Conservation (phyloP, 2,329 filamentous ascomycete genomes). For the Colletotrichum siamense region DNA sequence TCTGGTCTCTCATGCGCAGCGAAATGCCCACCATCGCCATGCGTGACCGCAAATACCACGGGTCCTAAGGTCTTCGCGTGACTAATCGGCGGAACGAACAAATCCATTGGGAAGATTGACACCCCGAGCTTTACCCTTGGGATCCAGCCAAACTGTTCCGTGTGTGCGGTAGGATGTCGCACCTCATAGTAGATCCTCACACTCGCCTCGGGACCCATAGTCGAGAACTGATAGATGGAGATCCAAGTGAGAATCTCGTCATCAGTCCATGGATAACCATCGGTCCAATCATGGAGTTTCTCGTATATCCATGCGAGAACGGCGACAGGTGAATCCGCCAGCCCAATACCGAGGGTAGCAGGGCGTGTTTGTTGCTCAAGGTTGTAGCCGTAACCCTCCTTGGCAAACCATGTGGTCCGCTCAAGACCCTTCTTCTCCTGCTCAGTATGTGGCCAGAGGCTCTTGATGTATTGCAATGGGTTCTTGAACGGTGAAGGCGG, state of each 20-base stretch:
- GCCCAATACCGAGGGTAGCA: slow-evolving; percentile 72
- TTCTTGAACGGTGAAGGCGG: slow-evolving; percentile 55
- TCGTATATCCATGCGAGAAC: slow-evolving; percentile 82
- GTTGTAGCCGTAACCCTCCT: slow-evolving; percentile 65
- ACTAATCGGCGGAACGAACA: slow-evolving; percentile 56
- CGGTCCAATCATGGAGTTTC: slow-evolving; percentile 80
- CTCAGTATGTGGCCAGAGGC: slow-evolving; percentile 58
- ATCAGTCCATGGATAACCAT: slow-evolving; percentile 74
- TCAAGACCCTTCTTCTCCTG: slow-evolving; percentile 57
- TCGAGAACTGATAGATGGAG: slow-evolving; percentile 74
- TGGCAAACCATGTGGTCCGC: slow-evolving; percentile 61
- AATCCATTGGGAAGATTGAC: slow-evolving; percentile 63
- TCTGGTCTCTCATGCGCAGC: slow-evolving; percentile 64
- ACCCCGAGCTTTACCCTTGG: slow-evolving; percentile 48
- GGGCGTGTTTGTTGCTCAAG: slow-evolving; percentile 70
- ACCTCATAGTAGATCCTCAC: slow-evolving; percentile 77
- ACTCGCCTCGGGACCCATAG: slow-evolving; percentile 71
- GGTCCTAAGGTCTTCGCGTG: slow-evolving; percentile 66
- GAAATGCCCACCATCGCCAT: slow-evolving; percentile 64
- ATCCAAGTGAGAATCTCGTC: slow-evolving; percentile 81
- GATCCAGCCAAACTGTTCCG: slow-evolving; percentile 31
- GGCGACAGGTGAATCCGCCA: slow-evolving; percentile 73
- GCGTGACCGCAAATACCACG: slow-evolving; percentile 60
- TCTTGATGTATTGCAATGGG: slow-evolving; percentile 63
- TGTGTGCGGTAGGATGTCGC: slow-evolving; percentile 40